Percentiles rank a stretch among this genome's conserved stretches.
Conservation (phyloP, 2,329 filamentous ascomycete genomes). For the Hypoxylon sp. region DNA sequence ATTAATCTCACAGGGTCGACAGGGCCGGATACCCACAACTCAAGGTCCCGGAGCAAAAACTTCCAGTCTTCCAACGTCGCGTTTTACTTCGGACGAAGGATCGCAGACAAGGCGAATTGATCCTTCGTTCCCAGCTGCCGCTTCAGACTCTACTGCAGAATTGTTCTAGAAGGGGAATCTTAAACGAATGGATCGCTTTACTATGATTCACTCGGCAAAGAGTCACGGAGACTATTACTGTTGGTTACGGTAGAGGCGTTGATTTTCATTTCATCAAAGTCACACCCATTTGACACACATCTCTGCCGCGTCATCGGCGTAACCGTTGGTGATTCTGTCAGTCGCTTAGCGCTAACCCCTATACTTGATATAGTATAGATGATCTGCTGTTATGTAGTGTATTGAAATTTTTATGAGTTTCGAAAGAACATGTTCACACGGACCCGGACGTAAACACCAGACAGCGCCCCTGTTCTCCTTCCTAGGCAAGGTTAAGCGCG, state of each 20-base stretch:
- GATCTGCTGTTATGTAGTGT: conserved; percentile 8
- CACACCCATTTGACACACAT: background rate
- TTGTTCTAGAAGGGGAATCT: conserved; percentile 39
- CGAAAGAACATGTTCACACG: background rate
- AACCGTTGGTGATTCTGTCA: conserved; percentile 13
- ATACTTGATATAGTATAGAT: conserved; percentile 5
- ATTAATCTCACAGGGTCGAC: conserved; percentile 27
- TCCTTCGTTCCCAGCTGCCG: conserved; percentile 31
- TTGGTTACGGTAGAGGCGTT: conserved; percentile 1
- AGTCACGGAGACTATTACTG: conserved; percentile 4
- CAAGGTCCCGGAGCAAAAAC: background rate
- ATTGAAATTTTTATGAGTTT: conserved; percentile 9
- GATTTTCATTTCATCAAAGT: conserved; percentile 1
- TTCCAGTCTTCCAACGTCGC: conserved; percentile 8
- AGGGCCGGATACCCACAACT: conserved; percentile 29
- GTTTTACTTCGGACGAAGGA: conserved; percentile 24
- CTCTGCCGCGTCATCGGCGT: conserved; percentile 26
- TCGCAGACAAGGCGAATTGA: background rate
- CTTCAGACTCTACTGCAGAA: conserved; percentile 26
- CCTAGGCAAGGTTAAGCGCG: conserved; percentile 9
- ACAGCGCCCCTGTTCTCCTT: background rate
- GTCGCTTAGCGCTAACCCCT: conserved; percentile 23
- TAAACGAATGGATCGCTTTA: conserved; percentile 6
- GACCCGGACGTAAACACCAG: conserved; percentile 4
- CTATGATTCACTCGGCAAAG: conserved; percentile 2